A percentile compares a stretch with the other conserved stretches of the same genome.
Conservation (phyloP, 2,329 filamentous ascomycete genomes). For the Dothistroma septosporum region DNA sequence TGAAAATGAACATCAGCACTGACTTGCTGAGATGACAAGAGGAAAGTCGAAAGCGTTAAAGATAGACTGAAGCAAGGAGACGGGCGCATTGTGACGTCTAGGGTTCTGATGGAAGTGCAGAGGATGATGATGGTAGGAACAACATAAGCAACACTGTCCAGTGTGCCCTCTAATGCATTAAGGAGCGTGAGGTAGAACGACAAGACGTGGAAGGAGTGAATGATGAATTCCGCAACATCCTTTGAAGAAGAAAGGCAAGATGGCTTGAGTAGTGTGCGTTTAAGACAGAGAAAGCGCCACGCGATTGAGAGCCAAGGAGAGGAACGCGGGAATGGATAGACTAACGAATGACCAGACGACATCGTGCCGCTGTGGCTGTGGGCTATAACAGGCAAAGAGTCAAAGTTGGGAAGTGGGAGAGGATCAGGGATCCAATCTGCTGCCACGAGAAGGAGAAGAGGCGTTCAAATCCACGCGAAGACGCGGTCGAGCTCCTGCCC, state of each 20-base stretch:
- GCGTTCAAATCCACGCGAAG: neutral
- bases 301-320: neutral
- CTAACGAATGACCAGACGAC: neutral
- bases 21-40: constrained; percentile 1
- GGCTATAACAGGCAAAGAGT: neutral
- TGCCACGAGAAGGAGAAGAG: neutral
- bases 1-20: constrained; percentile 2
- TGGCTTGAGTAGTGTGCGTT: neutral
- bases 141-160: neutral
- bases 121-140: neutral
- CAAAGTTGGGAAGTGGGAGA: neutral
- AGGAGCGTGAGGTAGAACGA: neutral
- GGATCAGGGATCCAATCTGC: neutral
- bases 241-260: neutral
- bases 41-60: neutral
- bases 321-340: neutral
- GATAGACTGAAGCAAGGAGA: neutral
- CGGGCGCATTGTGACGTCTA: neutral
- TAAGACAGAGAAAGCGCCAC: neutral
- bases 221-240: neutral
- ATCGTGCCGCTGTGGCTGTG: neutral
- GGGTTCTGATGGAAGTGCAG: neutral
- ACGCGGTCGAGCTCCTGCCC: neutral
- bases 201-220: neutral
- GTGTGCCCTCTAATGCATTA: neutral